Evolutionary conservation across 2,329 filamentous ascomycete genomes (phyloP), one percentile per base, ranked within the genome.

Genomic region (Penicillium sp.): DNA sequence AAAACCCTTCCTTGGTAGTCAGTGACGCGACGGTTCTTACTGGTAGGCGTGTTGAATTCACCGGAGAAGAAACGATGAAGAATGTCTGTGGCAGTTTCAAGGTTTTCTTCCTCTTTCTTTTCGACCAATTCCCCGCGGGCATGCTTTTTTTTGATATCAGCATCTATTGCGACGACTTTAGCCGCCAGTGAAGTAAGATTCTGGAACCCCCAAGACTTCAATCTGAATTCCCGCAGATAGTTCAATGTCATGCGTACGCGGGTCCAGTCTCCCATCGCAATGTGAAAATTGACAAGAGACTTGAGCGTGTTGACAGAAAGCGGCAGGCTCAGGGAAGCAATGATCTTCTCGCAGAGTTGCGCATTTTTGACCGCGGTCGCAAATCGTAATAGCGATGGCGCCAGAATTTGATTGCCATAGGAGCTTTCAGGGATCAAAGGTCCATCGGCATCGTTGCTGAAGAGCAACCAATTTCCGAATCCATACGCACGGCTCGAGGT

Each of bases 331-430:
- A 74, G 59, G 12, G 63, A 64, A 5, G 60, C 52, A 3, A 70
- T 59, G 33, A 72, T 65, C 7, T 61, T 42, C 26, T 67, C 57
- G 29, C 65, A 63, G 21, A 75, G 61, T 4, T 61, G 51, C 7
- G 44, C 48, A 54, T 84, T 77, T 36, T 75, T 69, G 10, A 78
- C 77, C 16, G 77, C 75, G 10, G 76, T 70, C 6, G 81, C 82
- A 59, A 82, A 84, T 16, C 79, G 76, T 31, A 84, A 71, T 26
- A 85, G 69, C 0, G 81, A 76, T 12, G 81, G 76, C 2, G 78
- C 74, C 23, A 85, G 68, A 44, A 70, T 69, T 28, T 74, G 74
- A 54, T 81, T 68, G 2, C 62, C 62, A 58, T 82, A 84, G 24
- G 75, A 57, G 18, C 64, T 61, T 12, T 64, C 59, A 21, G 74